Percentiles rank a stretch among this genome's conserved stretches.
These are phyloP conservation scores for Dactylonectria macrodidyma DNA, from an alignment of 2,329 filamentous ascomycete genomes.

Conservation along the genomic window DNA sequence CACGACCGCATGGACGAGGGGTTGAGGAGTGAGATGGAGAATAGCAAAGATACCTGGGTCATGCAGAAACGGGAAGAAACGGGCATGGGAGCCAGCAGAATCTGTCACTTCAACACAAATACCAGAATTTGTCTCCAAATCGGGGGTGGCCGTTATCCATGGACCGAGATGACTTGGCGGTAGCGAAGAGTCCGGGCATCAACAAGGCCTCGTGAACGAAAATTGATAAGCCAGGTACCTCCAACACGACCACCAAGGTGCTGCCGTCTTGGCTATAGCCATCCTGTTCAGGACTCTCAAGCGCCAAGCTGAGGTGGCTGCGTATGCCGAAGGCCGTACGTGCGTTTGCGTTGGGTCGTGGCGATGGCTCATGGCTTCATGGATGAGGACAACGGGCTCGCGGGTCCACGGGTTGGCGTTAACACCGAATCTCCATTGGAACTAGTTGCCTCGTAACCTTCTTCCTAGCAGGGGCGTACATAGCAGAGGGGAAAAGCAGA, in stretches of 20 bases:
- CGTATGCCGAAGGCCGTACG: background rate
- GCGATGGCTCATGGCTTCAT: conserved; percentile 10
- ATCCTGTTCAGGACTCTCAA: conserved; percentile 15
- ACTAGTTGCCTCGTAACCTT: background rate
- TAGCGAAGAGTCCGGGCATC: background rate
- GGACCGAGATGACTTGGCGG: background rate
- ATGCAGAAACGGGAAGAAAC: conserved; percentile 21
- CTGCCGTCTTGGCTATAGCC: background rate
- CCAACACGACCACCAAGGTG: background rate
- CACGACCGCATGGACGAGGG: conserved; percentile 9
- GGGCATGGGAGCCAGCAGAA: conserved; percentile 2
- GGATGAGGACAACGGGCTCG: background rate
- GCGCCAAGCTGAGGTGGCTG: conserved; percentile 10
- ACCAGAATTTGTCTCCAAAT: background rate
- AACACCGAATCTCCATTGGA: conserved; percentile 4
- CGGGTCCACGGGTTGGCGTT: conserved; percentile 22
- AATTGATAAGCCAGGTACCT: background rate
- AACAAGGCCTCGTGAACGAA: background rate
- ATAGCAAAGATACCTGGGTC: background rate
- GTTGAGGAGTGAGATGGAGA: conserved; percentile 3
- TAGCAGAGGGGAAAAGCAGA: background rate
- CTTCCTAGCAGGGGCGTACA: background rate
- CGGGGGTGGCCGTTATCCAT: background rate
- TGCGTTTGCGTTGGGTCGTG: conserved; percentile 4
- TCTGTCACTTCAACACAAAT: background rate